A percentile compares a stretch with the other conserved stretches of the same genome.
Evolutionary conservation across 1,139 yeast genomes (phyloP).

Genomic region (Yamadazyma epiphylla): DNA sequence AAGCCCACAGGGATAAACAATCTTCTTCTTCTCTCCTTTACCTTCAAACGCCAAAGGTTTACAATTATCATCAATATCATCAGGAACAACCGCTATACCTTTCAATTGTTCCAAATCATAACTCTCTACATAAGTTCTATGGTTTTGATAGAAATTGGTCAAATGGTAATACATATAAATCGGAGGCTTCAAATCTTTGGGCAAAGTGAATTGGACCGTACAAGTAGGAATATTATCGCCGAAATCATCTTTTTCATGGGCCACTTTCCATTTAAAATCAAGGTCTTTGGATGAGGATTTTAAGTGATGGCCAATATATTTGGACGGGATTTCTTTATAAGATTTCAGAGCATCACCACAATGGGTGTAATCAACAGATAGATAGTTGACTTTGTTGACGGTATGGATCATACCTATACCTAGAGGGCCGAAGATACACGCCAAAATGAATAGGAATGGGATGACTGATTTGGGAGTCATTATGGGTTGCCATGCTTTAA

Average conservation of each 20-base stretch:
- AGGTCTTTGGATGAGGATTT: conserved; percentile 35
- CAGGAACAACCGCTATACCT: conserved; percentile 54
- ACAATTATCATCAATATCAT: conserved; percentile 51
- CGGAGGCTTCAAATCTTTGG: conserved; percentile 55
- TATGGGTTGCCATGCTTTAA: conserved; percentile 83
- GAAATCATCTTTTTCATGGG: conserved; percentile 26
- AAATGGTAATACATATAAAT: conserved; percentile 65
- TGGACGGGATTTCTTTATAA: conserved; percentile 46
- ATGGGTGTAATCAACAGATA: conserved; percentile 56
- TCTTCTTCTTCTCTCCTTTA: conserved; percentile 32
- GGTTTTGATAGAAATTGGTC: conserved; percentile 76
- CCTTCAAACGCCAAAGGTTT: conserved; percentile 47
- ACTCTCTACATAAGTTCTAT: conserved; percentile 71
- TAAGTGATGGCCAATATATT: conserved; percentile 54
- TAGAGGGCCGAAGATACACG: conserved; percentile 69
- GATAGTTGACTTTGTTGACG: conserved; percentile 55
- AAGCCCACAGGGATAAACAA: conserved; percentile 85
- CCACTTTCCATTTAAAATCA: conserved; percentile 54
- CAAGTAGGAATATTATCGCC: conserved; percentile 45
- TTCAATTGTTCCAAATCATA: conserved; percentile 62
- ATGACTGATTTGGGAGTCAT: conserved; percentile 73
- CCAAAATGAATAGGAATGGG: conserved; percentile 58
- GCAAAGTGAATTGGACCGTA: conserved; percentile 54
- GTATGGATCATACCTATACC: conserved; percentile 66
- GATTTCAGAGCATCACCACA: conserved; percentile 43